Conservation (phyloP, 306 rosid genomes). For the Comarum palustre region DNA sequence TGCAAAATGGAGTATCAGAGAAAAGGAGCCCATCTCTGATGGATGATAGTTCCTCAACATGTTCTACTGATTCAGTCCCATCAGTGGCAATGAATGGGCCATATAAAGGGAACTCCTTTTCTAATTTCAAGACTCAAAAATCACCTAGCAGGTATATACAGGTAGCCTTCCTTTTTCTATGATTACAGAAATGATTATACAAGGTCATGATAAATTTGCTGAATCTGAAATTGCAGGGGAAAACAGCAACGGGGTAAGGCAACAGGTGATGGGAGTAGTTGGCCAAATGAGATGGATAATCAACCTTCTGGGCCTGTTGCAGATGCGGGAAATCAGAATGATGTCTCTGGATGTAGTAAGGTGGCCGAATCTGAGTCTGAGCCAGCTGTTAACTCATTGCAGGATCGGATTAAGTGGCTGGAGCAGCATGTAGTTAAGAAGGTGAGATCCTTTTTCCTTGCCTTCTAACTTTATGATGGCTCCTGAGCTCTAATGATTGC, state of each 20-base stretch:
- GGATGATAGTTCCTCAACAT: constrained; percentile 98
- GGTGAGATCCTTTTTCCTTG: constrained; percentile 32
- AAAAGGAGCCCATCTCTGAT: constrained; percentile 56
- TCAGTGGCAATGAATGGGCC: constrained; percentile 64
- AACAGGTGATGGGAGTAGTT: constrained; percentile 43
- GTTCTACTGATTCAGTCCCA: constrained; percentile 90
- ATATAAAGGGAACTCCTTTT: constrained; percentile 45
- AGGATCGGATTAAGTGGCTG: constrained; percentile 49
- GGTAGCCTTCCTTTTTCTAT: constrained; percentile 17
- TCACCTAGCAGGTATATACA: constrained; percentile 60
- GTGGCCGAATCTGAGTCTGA: constrained; percentile 51
- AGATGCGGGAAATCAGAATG: constrained; percentile 41
- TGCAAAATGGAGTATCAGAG: constrained; percentile 60
- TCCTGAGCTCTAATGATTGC: neutral
- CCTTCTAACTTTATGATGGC: neutral
- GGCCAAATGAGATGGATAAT: constrained; percentile 62
- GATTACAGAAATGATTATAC: neutral
- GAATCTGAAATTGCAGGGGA: constrained; percentile 52
- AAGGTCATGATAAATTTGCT: constrained; percentile 20
- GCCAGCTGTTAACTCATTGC: constrained; percentile 42
- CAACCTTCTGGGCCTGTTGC: constrained; percentile 53
- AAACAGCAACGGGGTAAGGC: constrained; percentile 55
- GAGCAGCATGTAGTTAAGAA: constrained; percentile 60
- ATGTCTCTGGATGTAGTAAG: constrained; percentile 51
- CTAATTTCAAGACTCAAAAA: constrained; percentile 59